Percentiles rank a stretch among this genome's conserved stretches.
These are phyloP conservation scores for Calocybe cyanea DNA, from an alignment of 768 basidiomycete genomes.

Conservation along the genomic window DNA sequence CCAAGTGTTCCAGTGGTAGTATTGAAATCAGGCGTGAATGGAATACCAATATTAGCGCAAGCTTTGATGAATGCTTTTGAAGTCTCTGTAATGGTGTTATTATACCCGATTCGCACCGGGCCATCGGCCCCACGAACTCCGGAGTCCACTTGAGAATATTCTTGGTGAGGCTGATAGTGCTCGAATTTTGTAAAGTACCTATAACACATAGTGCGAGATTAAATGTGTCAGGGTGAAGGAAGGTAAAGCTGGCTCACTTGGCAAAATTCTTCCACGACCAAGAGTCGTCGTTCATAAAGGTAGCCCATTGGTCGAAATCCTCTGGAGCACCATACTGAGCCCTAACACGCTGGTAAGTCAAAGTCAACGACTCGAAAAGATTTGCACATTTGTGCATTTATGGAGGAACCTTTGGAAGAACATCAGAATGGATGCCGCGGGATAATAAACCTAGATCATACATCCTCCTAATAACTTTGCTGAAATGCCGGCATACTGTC, in stretches of 20 bases:
- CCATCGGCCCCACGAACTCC: conserved; percentile 47
- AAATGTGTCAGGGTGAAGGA: not conserved
- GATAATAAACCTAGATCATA: conserved; percentile 26
- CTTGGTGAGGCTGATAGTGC: conserved; percentile 45
- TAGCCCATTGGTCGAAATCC: conserved; percentile 69
- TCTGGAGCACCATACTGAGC: conserved; percentile 67
- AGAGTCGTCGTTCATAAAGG: conserved; percentile 47
- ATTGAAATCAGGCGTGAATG: conserved; percentile 60
- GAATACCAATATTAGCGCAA: conserved; percentile 50
- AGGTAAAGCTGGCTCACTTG: conserved; percentile 26
- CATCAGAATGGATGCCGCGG: not conserved
- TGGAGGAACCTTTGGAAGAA: conserved; percentile 46
- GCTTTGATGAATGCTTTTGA: conserved; percentile 55
- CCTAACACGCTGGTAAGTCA: conserved; percentile 22
- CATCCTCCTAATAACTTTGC: conserved; percentile 69
- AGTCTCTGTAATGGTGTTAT: conserved; percentile 40
- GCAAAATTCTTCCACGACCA: conserved; percentile 61
- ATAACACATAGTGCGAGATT: not conserved
- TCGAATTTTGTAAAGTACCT: conserved; percentile 75
- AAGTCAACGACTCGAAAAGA: not conserved
- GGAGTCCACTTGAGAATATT: conserved; percentile 49
- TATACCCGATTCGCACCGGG: conserved; percentile 58
- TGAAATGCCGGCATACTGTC: conserved; percentile 19
- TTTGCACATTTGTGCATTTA: conserved; percentile 54
- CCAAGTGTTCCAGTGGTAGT: conserved; percentile 57